A percentile compares a stretch with the other conserved stretches of the same genome.
phyloP scores from a whole-genome alignment of 495 filamentous ascomycete genomes.

The Copromyces sp. region DNA sequence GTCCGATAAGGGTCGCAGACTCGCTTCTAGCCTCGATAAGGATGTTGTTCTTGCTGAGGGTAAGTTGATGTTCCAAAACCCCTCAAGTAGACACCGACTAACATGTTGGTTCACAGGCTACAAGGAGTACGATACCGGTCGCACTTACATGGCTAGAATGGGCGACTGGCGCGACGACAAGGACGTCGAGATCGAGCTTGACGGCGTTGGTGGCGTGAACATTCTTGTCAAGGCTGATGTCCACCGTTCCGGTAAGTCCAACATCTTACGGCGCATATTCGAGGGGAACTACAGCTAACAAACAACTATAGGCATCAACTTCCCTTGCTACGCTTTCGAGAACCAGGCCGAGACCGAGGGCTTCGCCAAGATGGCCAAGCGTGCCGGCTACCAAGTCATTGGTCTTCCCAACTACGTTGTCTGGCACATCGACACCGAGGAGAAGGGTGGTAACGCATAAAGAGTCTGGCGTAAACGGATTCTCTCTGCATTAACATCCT shows the following conservation, averaged over 20 bases:
- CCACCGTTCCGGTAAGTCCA: conserved; percentile 69
- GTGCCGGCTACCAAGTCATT: conserved; percentile 84
- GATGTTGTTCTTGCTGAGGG: conserved; percentile 82
- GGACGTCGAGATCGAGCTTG: conserved; percentile 80
- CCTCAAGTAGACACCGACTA: not conserved
- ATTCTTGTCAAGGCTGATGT: conserved; percentile 97
- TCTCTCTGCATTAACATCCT: not conserved
- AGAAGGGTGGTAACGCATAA: conserved; percentile 77
- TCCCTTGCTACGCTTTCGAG: conserved; percentile 93
- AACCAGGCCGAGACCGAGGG: conserved; percentile 99
- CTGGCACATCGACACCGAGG: conserved; percentile 98
- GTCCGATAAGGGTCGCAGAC: conserved; percentile 67
- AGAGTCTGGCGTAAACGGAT: not conserved
- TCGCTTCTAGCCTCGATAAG: conserved; percentile 61
- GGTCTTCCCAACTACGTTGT: conserved; percentile 96
- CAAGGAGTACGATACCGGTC: conserved; percentile 81
- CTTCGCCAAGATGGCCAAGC: conserved; percentile 97
- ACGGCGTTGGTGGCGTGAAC: conserved; percentile 94
- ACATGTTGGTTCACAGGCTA: conserved; percentile 49
- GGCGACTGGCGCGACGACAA: conserved; percentile 88
- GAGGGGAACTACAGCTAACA: not conserved
- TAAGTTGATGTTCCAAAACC: conserved; percentile 14
- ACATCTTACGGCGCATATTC: not conserved
- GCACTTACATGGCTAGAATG: conserved; percentile 75
- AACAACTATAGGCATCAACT: conserved; percentile 69